Percentiles rank a stretch among this genome's conserved stretches.
These are phyloP conservation scores for Scolecobasidium constrictum DNA, from an alignment of 2,329 filamentous ascomycete genomes.

Conservation along the genomic window DNA sequence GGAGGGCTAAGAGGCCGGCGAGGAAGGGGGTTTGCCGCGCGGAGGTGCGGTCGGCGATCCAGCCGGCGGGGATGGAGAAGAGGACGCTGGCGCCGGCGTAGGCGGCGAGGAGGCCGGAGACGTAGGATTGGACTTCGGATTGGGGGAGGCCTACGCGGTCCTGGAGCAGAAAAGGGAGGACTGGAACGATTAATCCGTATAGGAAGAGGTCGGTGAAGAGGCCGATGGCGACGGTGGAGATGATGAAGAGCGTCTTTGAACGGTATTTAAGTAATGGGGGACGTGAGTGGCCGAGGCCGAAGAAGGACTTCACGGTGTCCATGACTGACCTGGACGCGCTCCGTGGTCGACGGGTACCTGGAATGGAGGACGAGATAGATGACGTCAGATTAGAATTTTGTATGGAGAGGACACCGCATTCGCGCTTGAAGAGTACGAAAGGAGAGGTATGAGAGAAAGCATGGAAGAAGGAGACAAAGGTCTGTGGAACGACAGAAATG, in stretches of 20 bases:
- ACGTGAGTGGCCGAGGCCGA: slow-evolving; percentile 1
- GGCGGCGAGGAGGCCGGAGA: slow-evolving; percentile 42
- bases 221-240: slow-evolving; percentile 43
- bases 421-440: no score
- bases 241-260: slow-evolving; percentile 47
- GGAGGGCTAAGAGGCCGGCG: slow-evolving; percentile 40
- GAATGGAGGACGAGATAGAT: no score
- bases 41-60: slow-evolving; percentile 41
- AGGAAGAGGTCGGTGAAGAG: slow-evolving; percentile 50
- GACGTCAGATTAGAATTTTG: no score
- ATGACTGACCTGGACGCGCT: no score
- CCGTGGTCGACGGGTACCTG: no score
- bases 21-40: slow-evolving; percentile 49
- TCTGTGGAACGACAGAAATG: no score
- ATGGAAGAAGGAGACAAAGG: no score
- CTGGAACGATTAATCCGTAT: slow-evolving; percentile 49
- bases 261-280: slow-evolving; percentile 33
- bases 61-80: slow-evolving; percentile 32
- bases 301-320: no score
- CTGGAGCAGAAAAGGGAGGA: slow-evolving; percentile 46
- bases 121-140: slow-evolving; percentile 39
- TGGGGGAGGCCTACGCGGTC: slow-evolving; percentile 38
- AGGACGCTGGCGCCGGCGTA: slow-evolving; percentile 44
- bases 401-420: no score
- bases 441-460: no score